Evolutionary conservation across 2,329 filamentous ascomycete genomes (phyloP).

Genomic region (Xylaria sp.): DNA sequence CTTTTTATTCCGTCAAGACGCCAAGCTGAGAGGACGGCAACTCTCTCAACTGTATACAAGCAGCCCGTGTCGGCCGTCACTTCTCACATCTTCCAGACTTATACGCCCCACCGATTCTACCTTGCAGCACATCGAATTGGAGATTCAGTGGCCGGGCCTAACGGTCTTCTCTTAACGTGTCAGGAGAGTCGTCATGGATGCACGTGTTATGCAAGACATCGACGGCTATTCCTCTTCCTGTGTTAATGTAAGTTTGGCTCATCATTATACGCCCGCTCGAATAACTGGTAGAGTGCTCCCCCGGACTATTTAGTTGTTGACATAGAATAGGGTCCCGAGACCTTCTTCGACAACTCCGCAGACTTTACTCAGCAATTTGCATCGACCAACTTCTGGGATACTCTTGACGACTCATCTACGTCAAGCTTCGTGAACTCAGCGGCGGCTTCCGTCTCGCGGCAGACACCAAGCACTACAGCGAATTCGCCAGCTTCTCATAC

Average conservation of each 20-base stretch:
- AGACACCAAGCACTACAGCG: slow-evolving; percentile 44
- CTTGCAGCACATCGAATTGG: slow-evolving; percentile 23
- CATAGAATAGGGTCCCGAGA: slow-evolving; percentile 45
- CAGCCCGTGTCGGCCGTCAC: slow-evolving; percentile 17
- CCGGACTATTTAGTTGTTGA: slow-evolving; percentile 27
- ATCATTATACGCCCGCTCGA: slow-evolving; percentile 19
- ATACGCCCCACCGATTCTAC: slow-evolving; percentile 19
- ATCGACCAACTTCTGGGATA: slow-evolving; percentile 50
- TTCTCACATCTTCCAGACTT: slow-evolving; percentile 19
- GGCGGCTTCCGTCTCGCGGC: slow-evolving; percentile 44
- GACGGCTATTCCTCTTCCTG: slow-evolving; percentile 49
- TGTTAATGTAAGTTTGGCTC: slow-evolving; percentile 46
- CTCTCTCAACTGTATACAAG: neutral
- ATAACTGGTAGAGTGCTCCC: slow-evolving; percentile 3
- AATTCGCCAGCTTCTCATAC: slow-evolving; percentile 45
- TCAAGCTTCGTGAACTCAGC: slow-evolving; percentile 47
- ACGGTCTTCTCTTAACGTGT: slow-evolving; percentile 40
- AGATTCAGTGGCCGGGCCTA: slow-evolving; percentile 38
- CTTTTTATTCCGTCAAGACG: slow-evolving; percentile 4
- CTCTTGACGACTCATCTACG: slow-evolving; percentile 47
- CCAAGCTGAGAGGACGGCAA: slow-evolving; percentile 5
- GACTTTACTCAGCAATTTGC: slow-evolving; percentile 48
- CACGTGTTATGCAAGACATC: slow-evolving; percentile 51
- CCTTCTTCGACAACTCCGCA: slow-evolving; percentile 48
- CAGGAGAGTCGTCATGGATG: slow-evolving; percentile 50